A percentile compares a stretch with the other conserved stretches of the same genome.
Evolutionary conservation across 441 rosid species (phyloP).

Genomic region (Omphalea diandra): DNA sequence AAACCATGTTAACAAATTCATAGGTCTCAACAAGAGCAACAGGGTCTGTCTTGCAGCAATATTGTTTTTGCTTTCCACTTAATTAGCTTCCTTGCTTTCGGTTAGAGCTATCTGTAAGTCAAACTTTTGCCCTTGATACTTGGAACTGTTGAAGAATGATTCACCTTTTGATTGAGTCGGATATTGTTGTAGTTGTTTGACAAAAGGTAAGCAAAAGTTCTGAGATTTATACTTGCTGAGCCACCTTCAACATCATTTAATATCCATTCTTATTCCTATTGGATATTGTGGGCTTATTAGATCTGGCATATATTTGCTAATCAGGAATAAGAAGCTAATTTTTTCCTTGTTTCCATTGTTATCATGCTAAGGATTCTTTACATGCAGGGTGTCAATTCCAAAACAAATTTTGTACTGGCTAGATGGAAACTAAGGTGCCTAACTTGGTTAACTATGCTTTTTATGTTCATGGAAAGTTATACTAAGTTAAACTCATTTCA

Average conservation of each 20-base stretch:
- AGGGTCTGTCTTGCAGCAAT: neutral
- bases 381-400: slow-evolving; percentile 51
- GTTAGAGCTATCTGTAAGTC: too few species aligned
- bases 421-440: slow-evolving; percentile 77
- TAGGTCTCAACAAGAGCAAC: neutral
- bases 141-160: too few species aligned
- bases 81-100: too few species aligned
- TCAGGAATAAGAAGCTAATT: neutral
- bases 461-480: neutral
- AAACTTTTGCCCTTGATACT: too few species aligned
- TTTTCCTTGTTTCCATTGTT: neutral
- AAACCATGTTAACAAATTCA: neutral
- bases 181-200: neutral
- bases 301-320: neutral
- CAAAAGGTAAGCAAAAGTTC: neutral
- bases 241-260: neutral
- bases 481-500: slow-evolving; percentile 1
- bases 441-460: slow-evolving; percentile 2
- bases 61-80: too few species aligned
- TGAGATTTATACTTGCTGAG: neutral
- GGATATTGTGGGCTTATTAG: neutral
- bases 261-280: neutral
- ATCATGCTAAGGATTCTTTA: neutral
- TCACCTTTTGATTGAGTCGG: neutral
- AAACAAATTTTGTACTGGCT: slow-evolving; percentile 51